Evolutionary conservation across 331 rosid species (phyloP), one percentile per base, ranked within the genome.

Genomic region (Quercus phellos): DNA sequence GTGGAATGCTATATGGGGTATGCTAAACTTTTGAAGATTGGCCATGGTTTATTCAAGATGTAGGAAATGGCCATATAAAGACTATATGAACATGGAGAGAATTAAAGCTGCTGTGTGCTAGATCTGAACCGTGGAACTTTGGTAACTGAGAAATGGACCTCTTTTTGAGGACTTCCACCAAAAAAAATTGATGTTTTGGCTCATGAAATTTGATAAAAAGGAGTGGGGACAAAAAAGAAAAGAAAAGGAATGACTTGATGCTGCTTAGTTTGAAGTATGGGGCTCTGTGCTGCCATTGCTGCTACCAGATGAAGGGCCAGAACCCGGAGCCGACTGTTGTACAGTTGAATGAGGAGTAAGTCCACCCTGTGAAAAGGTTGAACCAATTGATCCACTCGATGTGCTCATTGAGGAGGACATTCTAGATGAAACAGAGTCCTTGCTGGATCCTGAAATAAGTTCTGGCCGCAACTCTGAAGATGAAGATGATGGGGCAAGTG

Each of bases 401-500:
- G 89, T 87, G 94, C 94, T 92, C 87, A 82, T 73, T 35, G 98
- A 90, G 21, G 91, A 88, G 75, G 98, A 80, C 93, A 89, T 90
- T 87, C 94, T 81, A 81, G 87, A 86, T 53, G 91, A 88, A 83
- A 70, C 85, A 9, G 92, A 70, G 84, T 95, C 98, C 88, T 84
- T 91, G 82, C 84, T 85, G 71, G 92, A 80, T 80, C 91, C 93
- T 13, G 87, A 70, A 78, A 77, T 70, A 61, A 83, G 92, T 72
- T 90, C 95, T 24, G 97, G 90, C 85, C 87, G 87, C 86, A 90
- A 82, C 74, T 95, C 99, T 9, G 97, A 93, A 4, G 99, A 93
- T 14, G 97, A 89, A 63, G 94, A 91, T 43, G 96, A 89, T 10
- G 92, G 96, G 69, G 99, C 96, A 79, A 90, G 90, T 34, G 88